phyloP scores from a whole-genome alignment of 805 yeast genomes.

The Saturnispora sekii region DNA sequence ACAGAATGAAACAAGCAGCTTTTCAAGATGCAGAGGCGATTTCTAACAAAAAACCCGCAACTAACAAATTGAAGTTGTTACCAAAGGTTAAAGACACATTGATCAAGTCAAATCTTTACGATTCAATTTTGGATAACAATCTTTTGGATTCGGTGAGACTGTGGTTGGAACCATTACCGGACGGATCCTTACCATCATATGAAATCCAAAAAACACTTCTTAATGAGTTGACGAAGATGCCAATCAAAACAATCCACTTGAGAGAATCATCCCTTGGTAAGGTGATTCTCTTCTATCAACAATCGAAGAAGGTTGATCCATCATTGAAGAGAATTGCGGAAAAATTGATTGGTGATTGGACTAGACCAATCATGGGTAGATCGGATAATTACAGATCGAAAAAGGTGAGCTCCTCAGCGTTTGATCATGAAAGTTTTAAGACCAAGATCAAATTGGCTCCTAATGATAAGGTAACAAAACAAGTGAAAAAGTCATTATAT shows the following conservation, averaged over 20 bases:
- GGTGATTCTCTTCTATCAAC: conserved; percentile 85
- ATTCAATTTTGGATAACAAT: conserved; percentile 89
- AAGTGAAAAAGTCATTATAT: conserved; percentile 48
- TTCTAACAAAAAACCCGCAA: conserved; percentile 57
- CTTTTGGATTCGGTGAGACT: conserved; percentile 84
- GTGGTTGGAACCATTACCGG: conserved; percentile 98
- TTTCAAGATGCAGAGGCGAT: conserved; percentile 54
- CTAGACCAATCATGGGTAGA: conserved; percentile 93
- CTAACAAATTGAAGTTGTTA: conserved; percentile 67
- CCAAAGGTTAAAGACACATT: conserved; percentile 70
- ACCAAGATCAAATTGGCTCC: conserved; percentile 30
- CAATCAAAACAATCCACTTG: conserved; percentile 91
- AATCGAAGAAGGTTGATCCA: conserved; percentile 82
- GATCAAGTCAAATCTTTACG: conserved; percentile 77
- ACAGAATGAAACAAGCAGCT: conserved; percentile 84
- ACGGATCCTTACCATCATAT: conserved; percentile 94
- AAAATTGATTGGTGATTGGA: conserved; percentile 91
- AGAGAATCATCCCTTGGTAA: conserved; percentile 93
- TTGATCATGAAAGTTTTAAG: conserved; percentile 48
- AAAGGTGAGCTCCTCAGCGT: conserved; percentile 57
- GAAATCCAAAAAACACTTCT: conserved; percentile 88
- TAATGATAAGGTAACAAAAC: conserved; percentile 20
- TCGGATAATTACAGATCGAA: conserved; percentile 91
- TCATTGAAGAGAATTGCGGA: conserved; percentile 82
- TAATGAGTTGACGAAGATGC: conserved; percentile 61